Base-by-base conservation (phyloP, 768 basidiomycete genomes). In the Boletus rex-veris region DNA sequence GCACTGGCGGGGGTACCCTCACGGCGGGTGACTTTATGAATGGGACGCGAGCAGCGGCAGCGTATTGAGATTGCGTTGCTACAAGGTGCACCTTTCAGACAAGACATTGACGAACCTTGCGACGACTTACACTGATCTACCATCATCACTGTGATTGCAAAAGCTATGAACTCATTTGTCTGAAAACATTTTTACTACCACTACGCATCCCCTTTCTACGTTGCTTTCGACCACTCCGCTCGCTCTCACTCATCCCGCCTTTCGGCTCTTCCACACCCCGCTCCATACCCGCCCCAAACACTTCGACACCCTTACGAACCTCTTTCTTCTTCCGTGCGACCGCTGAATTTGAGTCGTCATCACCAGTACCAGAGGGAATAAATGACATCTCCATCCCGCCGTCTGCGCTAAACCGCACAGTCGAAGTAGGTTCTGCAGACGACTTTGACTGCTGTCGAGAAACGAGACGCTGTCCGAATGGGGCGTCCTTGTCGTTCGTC, bases 11-110 rank as follows among this genome's bases (percentile, higher is more conserved):
- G 2, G 95, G 94, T 3, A 96, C 84, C 45, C 92, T 85, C 16
- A 97, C 79, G 54, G 90, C 90, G 0, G 94, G 96, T 3, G 91
- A 92, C 71, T 95, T 91, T 71, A 97, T 96, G 43, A 98, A 74
- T 0, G 95, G 94, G 3, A 93, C 85, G 47, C 77, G 77, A 4
- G 83, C 77, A 16, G 84, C 88, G 1, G 89, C 81, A 0, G 85
- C 80, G 67, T 96, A 96, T 59, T 92, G 92, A 7, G 87, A 85
- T 79, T 74, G 61, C 15, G 56, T 57, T 18, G 53, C 64, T 61
- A 41, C 44, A 15, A 30, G 3, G 35, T n/a, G 19, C 28, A 15
- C 19, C 14, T 38, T 45, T 59, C 24, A 59, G 54, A 54, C 10
- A 12, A 59, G 54, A 52, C 11, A 9, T 43, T 16, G 21, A 35